Percentiles rank a stretch among this genome's conserved stretches.
phyloP scores from a whole-genome alignment of 176 grass and related monocot genomes.

The Poa pratensis region DNA sequence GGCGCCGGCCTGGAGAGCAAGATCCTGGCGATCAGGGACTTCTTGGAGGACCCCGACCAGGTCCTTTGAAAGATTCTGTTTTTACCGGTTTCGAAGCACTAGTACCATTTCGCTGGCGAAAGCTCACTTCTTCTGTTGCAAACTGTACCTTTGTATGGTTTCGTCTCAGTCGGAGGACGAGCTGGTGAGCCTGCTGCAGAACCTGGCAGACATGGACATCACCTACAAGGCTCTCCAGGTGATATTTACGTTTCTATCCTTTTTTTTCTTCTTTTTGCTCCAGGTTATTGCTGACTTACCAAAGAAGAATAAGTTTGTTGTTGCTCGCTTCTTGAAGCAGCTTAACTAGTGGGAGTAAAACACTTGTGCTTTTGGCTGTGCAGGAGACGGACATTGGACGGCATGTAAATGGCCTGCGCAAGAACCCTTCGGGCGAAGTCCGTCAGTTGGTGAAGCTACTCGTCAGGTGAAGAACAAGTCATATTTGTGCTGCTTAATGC shows the following conservation, averaged over 20 bases:
- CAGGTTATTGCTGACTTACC: not conserved
- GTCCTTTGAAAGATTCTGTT: constrained; percentile 48
- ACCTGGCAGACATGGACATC: constrained; percentile 79
- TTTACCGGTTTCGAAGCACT: constrained; percentile 32
- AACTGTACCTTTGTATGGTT: constrained; percentile 42
- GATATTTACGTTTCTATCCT: not conserved
- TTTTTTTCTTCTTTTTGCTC: not conserved
- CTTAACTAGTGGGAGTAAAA: not conserved
- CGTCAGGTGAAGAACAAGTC: constrained; percentile 61
- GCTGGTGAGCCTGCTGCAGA: constrained; percentile 63
- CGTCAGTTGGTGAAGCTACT: constrained; percentile 73
- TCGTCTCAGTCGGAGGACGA: constrained; percentile 74
- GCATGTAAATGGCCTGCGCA: constrained; percentile 72
- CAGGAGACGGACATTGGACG: constrained; percentile 84
- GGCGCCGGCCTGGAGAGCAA: constrained; percentile 48
- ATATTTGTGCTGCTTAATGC: not conserved
- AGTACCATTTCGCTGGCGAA: constrained; percentile 27
- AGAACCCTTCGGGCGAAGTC: constrained; percentile 71
- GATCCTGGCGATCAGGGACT: constrained; percentile 75
- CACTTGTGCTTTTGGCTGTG: constrained; percentile 37
- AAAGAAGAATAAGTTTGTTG: not conserved
- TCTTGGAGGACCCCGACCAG: constrained; percentile 76
- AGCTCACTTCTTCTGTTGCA: constrained; percentile 40
- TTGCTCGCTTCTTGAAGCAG: constrained; percentile 24
- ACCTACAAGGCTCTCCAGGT: constrained; percentile 80